Evolutionary conservation across 176 grass and related monocot genomes (phyloP).

Genomic region (Thalia dealbata): DNA sequence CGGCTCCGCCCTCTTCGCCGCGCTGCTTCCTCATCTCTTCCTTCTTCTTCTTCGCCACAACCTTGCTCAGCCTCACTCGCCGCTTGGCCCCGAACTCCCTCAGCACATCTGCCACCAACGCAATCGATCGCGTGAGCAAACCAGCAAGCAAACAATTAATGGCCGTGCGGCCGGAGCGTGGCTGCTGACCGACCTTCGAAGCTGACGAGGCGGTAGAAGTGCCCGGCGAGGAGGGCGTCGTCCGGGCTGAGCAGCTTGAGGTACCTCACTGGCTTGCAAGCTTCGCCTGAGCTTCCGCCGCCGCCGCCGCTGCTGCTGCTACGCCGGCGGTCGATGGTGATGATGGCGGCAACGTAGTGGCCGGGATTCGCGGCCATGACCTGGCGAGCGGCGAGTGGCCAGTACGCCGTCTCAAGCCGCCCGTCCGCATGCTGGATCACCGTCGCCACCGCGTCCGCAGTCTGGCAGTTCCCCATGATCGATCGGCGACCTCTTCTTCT

Average conservation of each 20-base stretch:
- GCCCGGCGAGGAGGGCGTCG: constrained; percentile 1
- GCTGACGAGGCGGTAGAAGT: constrained; percentile 20
- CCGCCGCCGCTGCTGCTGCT: not conserved
- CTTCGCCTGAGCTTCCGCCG: too few relatives aligned
- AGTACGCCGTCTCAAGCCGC: not conserved
- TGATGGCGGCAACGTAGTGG: constrained; percentile 12
- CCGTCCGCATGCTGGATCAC: constrained; percentile 15
- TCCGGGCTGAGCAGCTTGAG: constrained; percentile 16
- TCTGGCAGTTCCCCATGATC: constrained; percentile 13
- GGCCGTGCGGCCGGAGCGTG: too few relatives aligned
- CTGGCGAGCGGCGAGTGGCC: not conserved
- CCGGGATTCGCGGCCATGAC: constrained; percentile 6
- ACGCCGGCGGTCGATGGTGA: not conserved
- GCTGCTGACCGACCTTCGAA: constrained; percentile 3
- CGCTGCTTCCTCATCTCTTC: not conserved
- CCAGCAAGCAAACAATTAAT: not conserved
- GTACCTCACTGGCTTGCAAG: not conserved
- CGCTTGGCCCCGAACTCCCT: constrained; percentile 10
- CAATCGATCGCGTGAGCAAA: not conserved
- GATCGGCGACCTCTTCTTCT: not conserved
- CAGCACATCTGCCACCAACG: not conserved
- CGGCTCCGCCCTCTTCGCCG: not conserved
- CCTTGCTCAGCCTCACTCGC: constrained; percentile 5
- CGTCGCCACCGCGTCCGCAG: not conserved
- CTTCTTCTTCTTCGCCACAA: constrained; percentile 1